A percentile compares a stretch with the other conserved stretches of the same genome.
phyloP scores from a whole-genome alignment of 2,329 filamentous ascomycete species.

The Exophiala calicioides region DNA sequence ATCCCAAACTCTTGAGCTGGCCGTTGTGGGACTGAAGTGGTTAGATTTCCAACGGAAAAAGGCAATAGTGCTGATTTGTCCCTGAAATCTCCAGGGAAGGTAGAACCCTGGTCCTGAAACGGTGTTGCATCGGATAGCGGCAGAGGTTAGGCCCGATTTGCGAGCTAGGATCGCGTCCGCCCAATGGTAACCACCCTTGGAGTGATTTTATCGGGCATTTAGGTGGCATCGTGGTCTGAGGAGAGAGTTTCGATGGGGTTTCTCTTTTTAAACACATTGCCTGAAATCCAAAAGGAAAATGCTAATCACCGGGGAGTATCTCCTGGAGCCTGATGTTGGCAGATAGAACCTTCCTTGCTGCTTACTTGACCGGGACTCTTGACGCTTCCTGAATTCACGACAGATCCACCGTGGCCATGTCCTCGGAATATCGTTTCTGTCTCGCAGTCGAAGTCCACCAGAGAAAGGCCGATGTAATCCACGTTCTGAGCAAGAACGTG shows the following conservation, averaged over 20 bases:
- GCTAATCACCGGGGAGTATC: too few relatives aligned
- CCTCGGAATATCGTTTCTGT: slow-evolving; percentile 18
- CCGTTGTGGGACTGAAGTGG: slow-evolving; percentile 12
- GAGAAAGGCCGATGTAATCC: slow-evolving; percentile 17
- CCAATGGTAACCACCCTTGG: not conserved
- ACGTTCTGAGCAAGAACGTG: slow-evolving; percentile 15
- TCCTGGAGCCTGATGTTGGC: too few relatives aligned
- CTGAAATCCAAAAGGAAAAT: too few relatives aligned
- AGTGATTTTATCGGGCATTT: too few relatives aligned
- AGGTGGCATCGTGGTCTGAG: too few relatives aligned
- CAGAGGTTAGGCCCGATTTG: not conserved
- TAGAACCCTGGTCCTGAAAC: slow-evolving; percentile 12
- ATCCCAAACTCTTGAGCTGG: slow-evolving; percentile 1
- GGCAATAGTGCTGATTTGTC: slow-evolving; percentile 11
- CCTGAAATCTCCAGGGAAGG: slow-evolving; percentile 12
- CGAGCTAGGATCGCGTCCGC: not conserved
- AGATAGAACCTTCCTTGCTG: too few relatives aligned
- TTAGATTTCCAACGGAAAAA: not conserved
- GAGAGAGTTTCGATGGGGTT: too few relatives aligned
- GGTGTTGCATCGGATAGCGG: not conserved
- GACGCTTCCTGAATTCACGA: too few relatives aligned
- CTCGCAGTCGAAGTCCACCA: slow-evolving; percentile 22
- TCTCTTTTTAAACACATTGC: too few relatives aligned
- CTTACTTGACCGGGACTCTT: too few relatives aligned
- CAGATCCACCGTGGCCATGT: slow-evolving; percentile 17